Conservation (phyloP, 768 basidiomycete species). For the Strobilomyces confusus region DNA sequence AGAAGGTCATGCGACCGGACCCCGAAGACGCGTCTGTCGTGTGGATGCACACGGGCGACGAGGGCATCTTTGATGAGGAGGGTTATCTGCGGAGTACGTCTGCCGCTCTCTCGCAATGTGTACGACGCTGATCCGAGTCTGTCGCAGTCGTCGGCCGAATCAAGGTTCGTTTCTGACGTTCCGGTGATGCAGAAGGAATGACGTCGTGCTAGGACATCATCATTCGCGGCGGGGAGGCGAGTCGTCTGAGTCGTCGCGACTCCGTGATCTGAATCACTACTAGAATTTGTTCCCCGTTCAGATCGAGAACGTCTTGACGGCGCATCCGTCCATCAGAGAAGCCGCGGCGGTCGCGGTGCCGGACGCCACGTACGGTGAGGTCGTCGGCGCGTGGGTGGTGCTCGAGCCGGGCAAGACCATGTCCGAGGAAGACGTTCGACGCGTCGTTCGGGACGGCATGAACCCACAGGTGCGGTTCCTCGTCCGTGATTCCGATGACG, state of each 20-base stretch:
- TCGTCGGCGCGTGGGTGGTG: slow-evolving; percentile 77
- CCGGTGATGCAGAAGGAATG: not conserved
- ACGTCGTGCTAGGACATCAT: slow-evolving; percentile 59
- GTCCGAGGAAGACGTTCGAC: slow-evolving; percentile 51
- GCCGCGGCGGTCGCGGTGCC: slow-evolving; percentile 74
- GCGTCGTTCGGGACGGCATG: slow-evolving; percentile 53
- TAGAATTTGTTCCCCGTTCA: slow-evolving; percentile 82
- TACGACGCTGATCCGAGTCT: not conserved
- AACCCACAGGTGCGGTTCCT: slow-evolving; percentile 66
- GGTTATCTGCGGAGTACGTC: slow-evolving; percentile 69
- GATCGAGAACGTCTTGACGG: slow-evolving; percentile 71
- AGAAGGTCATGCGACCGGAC: slow-evolving; percentile 49
- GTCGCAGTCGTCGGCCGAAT: slow-evolving; percentile 68
- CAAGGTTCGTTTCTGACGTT: slow-evolving; percentile 45
- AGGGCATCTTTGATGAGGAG: slow-evolving; percentile 76
- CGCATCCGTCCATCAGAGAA: slow-evolving; percentile 56
- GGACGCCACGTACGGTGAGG: slow-evolving; percentile 66
- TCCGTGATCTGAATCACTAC: not conserved
- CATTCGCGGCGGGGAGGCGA: slow-evolving; percentile 80
- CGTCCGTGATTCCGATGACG: not conserved
- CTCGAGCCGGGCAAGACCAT: slow-evolving; percentile 37
- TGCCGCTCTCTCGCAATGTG: not conserved
- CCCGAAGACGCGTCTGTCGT: slow-evolving; percentile 48
- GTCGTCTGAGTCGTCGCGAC: not conserved
- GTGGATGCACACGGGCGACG: slow-evolving; percentile 86